Conservation (phyloP, 208 protist species). For the Leishmania aethiopica region DNA sequence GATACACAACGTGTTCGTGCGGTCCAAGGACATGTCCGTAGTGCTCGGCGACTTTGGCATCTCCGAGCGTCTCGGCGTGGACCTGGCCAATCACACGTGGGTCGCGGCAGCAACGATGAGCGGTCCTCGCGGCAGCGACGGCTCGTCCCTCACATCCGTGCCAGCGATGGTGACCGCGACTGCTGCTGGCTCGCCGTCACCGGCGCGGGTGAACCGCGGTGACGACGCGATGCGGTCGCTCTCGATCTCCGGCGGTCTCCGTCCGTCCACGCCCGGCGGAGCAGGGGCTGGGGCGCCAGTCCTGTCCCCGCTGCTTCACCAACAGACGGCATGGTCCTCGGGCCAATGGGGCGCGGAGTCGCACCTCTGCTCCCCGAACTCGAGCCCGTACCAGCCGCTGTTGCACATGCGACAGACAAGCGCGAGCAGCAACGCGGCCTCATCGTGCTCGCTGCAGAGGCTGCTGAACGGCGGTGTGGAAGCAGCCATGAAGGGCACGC, state of each 20-base stretch:
- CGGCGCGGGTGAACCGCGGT: neutral
- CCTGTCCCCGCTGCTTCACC: neutral
- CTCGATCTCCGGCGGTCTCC: neutral
- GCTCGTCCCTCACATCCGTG: neutral
- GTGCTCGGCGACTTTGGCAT: constrained; percentile 91
- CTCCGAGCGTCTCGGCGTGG: constrained; percentile 72
- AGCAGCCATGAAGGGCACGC: constrained; percentile 91
- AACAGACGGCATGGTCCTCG: constrained; percentile 3
- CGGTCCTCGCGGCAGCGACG: constrained; percentile 9
- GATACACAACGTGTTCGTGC: constrained; percentile 90
- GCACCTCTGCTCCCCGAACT: neutral
- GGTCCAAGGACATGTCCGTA: constrained; percentile 46
- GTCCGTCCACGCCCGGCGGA: neutral
- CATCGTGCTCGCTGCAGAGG: neutral
- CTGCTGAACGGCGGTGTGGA: neutral
- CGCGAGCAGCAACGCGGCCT: constrained; percentile 4
- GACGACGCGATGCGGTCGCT: neutral
- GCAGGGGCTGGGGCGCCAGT: neutral
- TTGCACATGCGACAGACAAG: neutral
- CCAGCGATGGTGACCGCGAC: neutral
- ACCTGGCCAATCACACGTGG: constrained; percentile 39
- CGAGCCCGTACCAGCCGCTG: constrained; percentile 5
- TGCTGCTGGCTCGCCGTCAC: constrained; percentile 1
- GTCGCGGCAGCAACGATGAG: constrained; percentile 7
- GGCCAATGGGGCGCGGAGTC: neutral